Evolutionary conservation across 2,329 filamentous ascomycete genomes (phyloP), one percentile per base, ranked within the genome.

Genomic region (Penicillium crustosum): DNA sequence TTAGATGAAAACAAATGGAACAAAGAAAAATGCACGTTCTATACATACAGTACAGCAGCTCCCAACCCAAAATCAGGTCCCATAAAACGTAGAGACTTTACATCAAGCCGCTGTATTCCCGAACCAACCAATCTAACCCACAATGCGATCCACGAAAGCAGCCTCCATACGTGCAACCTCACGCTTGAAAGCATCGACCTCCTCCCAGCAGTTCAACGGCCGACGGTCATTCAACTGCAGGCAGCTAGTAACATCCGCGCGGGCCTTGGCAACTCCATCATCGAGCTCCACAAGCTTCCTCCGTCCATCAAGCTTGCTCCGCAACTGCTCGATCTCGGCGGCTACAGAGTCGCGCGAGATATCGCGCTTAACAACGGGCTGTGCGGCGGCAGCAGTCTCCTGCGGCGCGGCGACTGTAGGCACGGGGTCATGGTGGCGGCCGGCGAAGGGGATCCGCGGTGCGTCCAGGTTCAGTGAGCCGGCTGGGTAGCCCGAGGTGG

Each of bases 201-300:
- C 92, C 77, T 87, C 84, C 89, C 90, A 97, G 83, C 93, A 97
- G 80, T 97, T 90, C 72, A 97, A 80, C 73, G 93, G 93, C 75
- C 91, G 84, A 63, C 91, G 83, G 77, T 97, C 93, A 75, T 97
- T 88, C 70, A 88, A 83, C 61, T 89, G 82, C 80, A 97, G 80
- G 75, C 93, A 97, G 68, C 84, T 83, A 62, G 94, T 85, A 55
- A 97, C 86, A 59, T 88, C 86, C 66, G 85, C 81, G 75, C 91
- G 89, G 21, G 92, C 90, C 72, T 81, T 83, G 76, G 91, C 87
- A 49, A 96, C 86, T 50, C 79, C 79, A 61, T 88, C 85, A 66
- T 92, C 90, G 64, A 91, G 73, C 64, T 87, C 81, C 55, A 82
- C 79, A 59, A 86, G 67, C 73, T 82, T 82, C 70, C 88, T 85